Evolutionary conservation across 2,329 filamentous ascomycete species (phyloP).

Genomic region (Onygenales sp.): DNA sequence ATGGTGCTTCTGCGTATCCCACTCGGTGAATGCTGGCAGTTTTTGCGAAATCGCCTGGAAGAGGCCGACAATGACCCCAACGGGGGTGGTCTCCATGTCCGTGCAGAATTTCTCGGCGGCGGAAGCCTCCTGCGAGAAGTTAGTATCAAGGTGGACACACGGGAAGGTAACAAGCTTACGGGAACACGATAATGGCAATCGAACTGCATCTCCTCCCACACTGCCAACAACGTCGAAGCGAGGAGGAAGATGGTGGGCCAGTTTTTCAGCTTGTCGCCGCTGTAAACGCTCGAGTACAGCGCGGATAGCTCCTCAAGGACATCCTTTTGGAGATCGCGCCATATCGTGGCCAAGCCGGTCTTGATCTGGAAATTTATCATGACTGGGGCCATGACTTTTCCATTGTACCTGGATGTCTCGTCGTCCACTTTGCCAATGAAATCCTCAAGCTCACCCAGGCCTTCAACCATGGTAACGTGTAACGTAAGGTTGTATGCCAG

Average conservation of each 20-base stretch:
- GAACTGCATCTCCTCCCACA: conserved; percentile 99
- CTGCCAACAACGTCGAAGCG: conserved; percentile 80
- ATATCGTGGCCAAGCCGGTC: conserved; percentile 93
- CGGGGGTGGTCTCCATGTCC: conserved; percentile 93
- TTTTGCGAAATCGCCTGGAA: conserved; percentile 99
- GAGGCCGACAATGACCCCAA: conserved; percentile 90
- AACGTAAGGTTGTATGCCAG: conserved; percentile 92
- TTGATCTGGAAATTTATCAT: conserved; percentile 99
- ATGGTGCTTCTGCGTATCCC: conserved; percentile 87
- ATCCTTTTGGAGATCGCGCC: conserved; percentile 94
- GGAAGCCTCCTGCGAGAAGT: conserved; percentile 48
- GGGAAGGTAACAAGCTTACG: conserved; percentile 17
- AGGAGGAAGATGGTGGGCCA: conserved; percentile 99
- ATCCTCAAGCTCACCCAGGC: conserved; percentile 60
- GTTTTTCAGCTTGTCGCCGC: conserved; percentile 93
- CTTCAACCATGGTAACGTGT: conserved; percentile 91
- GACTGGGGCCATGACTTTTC: conserved; percentile 85
- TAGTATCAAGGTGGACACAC: conserved; percentile 1
- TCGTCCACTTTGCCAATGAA: conserved; percentile 79
- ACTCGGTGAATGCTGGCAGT: conserved; percentile 82
- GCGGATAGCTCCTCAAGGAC: conserved; percentile 86
- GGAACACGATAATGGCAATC: conserved; percentile 93
- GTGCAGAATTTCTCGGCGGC: conserved; percentile 89
- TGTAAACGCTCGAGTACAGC: conserved; percentile 96
- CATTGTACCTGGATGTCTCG: conserved; percentile 74